These are phyloP conservation scores for Puccinia triticina DNA, from an alignment of 1,284 basidiomycete species.

Conservation along the genomic window DNA sequence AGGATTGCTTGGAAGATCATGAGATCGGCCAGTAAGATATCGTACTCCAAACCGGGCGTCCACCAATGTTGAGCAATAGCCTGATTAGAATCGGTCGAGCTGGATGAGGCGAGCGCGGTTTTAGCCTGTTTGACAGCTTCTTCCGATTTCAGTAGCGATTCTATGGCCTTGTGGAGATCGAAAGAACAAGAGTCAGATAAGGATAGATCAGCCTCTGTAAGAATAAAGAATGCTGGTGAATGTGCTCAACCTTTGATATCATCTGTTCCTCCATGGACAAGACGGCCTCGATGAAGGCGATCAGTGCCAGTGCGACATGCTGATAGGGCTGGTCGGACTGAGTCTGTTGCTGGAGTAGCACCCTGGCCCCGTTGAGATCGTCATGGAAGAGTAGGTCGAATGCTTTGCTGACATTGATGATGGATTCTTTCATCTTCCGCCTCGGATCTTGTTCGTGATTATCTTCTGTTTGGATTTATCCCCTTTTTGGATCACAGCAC, in stretches of 20 bases:
- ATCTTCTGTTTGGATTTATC: too few species aligned
- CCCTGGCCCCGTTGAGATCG: slow-evolving; percentile 16
- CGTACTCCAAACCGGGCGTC: slow-evolving; percentile 40
- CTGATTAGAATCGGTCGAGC: not conserved
- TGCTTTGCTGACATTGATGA: slow-evolving; percentile 27
- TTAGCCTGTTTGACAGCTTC: slow-evolving; percentile 36
- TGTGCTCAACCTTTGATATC: not conserved
- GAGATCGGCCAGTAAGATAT: slow-evolving; percentile 37
- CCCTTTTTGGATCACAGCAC: too few species aligned
- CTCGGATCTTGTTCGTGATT: not conserved
- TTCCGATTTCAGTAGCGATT: slow-evolving; percentile 27
- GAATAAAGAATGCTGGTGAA: not conserved
- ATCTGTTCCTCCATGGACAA: slow-evolving; percentile 32
- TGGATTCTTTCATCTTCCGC: slow-evolving; percentile 23
- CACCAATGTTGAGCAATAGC: slow-evolving; percentile 26
- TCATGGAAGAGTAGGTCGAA: slow-evolving; percentile 35
- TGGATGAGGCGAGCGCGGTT: not conserved
- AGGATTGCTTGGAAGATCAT: slow-evolving; percentile 41
- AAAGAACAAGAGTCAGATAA: not conserved
- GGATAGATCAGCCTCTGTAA: not conserved
- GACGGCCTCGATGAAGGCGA: slow-evolving; percentile 31
- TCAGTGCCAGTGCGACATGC: slow-evolving; percentile 25
- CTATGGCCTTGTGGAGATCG: not conserved
- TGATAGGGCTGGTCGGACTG: slow-evolving; percentile 20
- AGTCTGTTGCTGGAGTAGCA: slow-evolving; percentile 9